phyloP scores from a whole-genome alignment of 352 stramenopile genomes.

The Pythium insidiosum region DNA sequence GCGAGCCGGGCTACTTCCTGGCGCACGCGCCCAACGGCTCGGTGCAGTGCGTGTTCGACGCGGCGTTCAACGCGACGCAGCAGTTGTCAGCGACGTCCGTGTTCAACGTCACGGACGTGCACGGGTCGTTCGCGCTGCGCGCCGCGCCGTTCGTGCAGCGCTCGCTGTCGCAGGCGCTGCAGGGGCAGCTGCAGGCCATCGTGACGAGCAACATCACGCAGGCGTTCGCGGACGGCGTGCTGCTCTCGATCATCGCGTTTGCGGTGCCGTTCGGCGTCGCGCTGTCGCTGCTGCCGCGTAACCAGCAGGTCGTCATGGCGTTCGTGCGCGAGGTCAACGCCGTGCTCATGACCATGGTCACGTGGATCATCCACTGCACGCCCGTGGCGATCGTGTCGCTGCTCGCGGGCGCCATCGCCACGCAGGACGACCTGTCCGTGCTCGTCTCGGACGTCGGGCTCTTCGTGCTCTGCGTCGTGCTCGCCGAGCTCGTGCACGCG shows the following conservation, averaged over 20 bases:
- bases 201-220: slow-evolving; percentile 20
- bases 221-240: slow-evolving; percentile 19
- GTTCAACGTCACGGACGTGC: slow-evolving; percentile 18
- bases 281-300: slow-evolving; percentile 7
- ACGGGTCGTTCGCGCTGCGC: slow-evolving; percentile 7
- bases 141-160: slow-evolving; percentile 5
- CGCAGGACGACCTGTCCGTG: slow-evolving; percentile 15
- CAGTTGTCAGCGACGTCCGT: slow-evolving; percentile 7
- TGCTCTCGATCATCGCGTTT: slow-evolving; percentile 30
- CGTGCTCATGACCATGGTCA: slow-evolving; percentile 30
- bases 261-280: slow-evolving; percentile 23
- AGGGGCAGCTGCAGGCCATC: slow-evolving; percentile 14
- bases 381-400: not conserved
- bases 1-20: slow-evolving; percentile 10
- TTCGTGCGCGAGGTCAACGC: slow-evolving; percentile 25
- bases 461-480: not conserved
- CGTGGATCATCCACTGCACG: not conserved
- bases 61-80: slow-evolving; percentile 8
- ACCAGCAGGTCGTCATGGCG: slow-evolving; percentile 9
- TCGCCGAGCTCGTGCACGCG: not conserved
- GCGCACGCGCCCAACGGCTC: slow-evolving; percentile 14
- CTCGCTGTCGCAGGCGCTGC: slow-evolving; percentile 10
- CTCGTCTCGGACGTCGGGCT: not conserved
- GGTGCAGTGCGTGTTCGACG: slow-evolving; percentile 9
- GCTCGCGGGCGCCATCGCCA: not conserved